These are phyloP conservation scores for Penicillium daleae DNA, from an alignment of 495 filamentous ascomycete genomes.

Conservation along the genomic window DNA sequence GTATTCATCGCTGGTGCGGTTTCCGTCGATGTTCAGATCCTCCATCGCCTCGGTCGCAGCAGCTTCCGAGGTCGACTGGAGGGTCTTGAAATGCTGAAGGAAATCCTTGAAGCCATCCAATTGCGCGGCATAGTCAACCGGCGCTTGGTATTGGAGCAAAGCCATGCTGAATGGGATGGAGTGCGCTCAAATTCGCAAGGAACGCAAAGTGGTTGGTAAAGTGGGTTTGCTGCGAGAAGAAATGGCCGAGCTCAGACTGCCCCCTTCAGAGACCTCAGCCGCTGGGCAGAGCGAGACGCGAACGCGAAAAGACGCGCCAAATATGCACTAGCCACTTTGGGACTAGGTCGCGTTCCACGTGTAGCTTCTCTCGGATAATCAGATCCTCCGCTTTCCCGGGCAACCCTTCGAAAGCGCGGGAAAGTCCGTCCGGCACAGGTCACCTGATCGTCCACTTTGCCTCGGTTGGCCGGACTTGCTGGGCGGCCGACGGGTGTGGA, in stretches of 20 bases:
- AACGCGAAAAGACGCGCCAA: conserved; percentile 23
- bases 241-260: conserved; percentile 13
- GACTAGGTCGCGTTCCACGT: conserved; percentile 7
- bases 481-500: conserved; percentile 14
- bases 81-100: conserved; percentile 82
- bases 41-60: conserved; percentile 75
- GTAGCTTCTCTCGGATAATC: background rate
- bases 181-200: conserved; percentile 13
- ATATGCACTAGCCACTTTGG: conserved; percentile 8
- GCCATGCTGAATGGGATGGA: conserved; percentile 61
- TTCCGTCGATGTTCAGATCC: conserved; percentile 83
- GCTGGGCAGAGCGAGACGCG: conserved; percentile 14
- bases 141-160: conserved; percentile 71
- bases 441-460: conserved; percentile 8
- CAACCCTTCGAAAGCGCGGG: background rate
- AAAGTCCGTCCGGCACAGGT: conserved; percentile 1
- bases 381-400: background rate
- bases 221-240: conserved; percentile 25
- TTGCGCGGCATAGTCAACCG: conserved; percentile 86
- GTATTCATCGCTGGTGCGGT: conserved; percentile 89
- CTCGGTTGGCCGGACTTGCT: conserved; percentile 10
- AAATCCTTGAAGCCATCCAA: conserved; percentile 89
- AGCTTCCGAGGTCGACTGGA: conserved; percentile 68
- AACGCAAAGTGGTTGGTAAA: conserved; percentile 29
- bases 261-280: background rate